Evolutionary conservation across 176 grass and related monocot species (phyloP).

Genomic region (Raddia guianensis): DNA sequence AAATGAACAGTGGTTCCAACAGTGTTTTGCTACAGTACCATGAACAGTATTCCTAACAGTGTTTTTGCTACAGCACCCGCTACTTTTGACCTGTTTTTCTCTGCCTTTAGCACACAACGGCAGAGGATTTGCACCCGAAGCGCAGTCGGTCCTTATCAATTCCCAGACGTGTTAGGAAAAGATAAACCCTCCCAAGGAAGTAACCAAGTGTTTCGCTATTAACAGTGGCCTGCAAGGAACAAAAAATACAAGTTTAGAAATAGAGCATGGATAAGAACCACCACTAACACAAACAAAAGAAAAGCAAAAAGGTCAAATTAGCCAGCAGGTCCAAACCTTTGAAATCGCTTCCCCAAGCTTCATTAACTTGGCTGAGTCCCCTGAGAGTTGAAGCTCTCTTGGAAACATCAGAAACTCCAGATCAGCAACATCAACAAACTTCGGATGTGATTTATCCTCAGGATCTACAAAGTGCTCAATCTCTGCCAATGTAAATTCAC

Average conservation of each 20-base stretch:
- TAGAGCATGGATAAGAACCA: not conserved
- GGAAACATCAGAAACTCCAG: slow-evolving; percentile 81
- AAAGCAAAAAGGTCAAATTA: not conserved
- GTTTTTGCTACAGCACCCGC: too few relatives aligned
- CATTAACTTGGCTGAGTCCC: slow-evolving; percentile 58
- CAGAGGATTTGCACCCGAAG: too few relatives aligned
- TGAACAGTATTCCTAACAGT: too few relatives aligned
- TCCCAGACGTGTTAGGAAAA: slow-evolving; percentile 76
- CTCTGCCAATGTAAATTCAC: slow-evolving; percentile 84
- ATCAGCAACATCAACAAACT: slow-evolving; percentile 72
- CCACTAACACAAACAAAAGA: slow-evolving; percentile 16
- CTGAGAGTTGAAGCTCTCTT: slow-evolving; percentile 66
- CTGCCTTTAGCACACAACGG: too few relatives aligned
- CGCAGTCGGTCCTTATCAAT: slow-evolving; percentile 64
- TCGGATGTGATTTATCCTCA: slow-evolving; percentile 79
- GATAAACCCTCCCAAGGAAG: slow-evolving; percentile 84
- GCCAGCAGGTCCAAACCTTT: slow-evolving; percentile 51
- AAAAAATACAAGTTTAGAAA: slow-evolving; percentile 19
- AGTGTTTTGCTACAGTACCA: too few relatives aligned
- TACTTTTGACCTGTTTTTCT: too few relatives aligned
- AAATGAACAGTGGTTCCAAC: too few relatives aligned
- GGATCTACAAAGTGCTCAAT: slow-evolving; percentile 93
- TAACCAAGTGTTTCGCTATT: slow-evolving; percentile 90
- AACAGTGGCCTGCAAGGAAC: slow-evolving; percentile 61
- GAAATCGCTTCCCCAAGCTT: slow-evolving; percentile 69